These are phyloP conservation scores for Suhomyces terraborum DNA, from an alignment of 1,139 yeast species.

Conservation along the genomic window DNA sequence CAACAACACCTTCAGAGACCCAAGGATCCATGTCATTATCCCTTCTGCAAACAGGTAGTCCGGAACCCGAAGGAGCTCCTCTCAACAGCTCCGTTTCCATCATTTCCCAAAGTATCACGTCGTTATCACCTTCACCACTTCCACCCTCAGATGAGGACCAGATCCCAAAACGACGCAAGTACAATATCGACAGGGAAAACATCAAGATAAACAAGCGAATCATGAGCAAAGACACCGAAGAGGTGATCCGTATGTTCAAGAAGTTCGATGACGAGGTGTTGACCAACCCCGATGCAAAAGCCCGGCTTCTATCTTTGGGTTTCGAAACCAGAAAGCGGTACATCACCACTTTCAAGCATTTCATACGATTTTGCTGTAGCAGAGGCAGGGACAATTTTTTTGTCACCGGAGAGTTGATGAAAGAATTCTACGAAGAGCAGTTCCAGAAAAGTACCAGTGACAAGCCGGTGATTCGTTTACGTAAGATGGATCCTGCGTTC, in stretches of 20 bases:
- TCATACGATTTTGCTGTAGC: slow-evolving; percentile 20
- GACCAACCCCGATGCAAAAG: slow-evolving; percentile 21
- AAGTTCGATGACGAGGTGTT: slow-evolving; percentile 23
- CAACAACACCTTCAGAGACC: slow-evolving; percentile 7
- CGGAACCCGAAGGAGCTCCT: slow-evolving; percentile 6
- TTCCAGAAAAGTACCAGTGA: slow-evolving; percentile 18
- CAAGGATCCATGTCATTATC: slow-evolving; percentile 2
- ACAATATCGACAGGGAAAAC: slow-evolving; percentile 18
- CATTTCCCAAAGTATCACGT: slow-evolving; percentile 15
- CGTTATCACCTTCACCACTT: slow-evolving; percentile 11
- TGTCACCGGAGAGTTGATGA: slow-evolving; percentile 23
- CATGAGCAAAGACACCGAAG: slow-evolving; percentile 22
- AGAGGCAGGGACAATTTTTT: slow-evolving; percentile 18
- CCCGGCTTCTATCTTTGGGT: slow-evolving; percentile 20
- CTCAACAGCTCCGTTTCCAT: slow-evolving; percentile 12
- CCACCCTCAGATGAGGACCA: slow-evolving; percentile 11
- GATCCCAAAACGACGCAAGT: slow-evolving; percentile 16
- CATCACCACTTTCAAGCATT: slow-evolving; percentile 23
- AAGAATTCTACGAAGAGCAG: slow-evolving; percentile 22
- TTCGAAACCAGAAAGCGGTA: slow-evolving; percentile 22
- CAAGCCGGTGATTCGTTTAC: slow-evolving; percentile 21
- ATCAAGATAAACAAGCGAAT: slow-evolving; percentile 23
- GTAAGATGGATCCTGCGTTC: slow-evolving; percentile 25
- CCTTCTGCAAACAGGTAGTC: slow-evolving; percentile 4
- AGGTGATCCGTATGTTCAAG: slow-evolving; percentile 22